These are phyloP conservation scores for Mortierella hygrophila DNA, from an alignment of 192 early-diverging fungal genomes.

Conservation along the genomic window DNA sequence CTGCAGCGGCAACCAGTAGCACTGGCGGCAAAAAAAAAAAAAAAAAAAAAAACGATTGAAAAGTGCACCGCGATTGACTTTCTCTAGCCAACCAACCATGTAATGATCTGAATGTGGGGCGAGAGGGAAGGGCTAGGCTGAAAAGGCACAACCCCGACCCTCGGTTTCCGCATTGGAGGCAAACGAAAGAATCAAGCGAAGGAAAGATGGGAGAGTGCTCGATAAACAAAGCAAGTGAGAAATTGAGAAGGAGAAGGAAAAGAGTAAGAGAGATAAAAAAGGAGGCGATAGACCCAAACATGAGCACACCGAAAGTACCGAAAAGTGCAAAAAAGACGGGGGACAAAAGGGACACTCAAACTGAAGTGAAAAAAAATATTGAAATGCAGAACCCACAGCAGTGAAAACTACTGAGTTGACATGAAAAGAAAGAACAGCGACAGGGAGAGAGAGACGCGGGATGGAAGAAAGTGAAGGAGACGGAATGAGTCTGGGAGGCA, in stretches of 20 bases:
- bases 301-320: not conserved
- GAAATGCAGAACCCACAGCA: not conserved
- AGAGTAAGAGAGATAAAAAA: not conserved
- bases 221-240: no score
- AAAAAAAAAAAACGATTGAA: not conserved
- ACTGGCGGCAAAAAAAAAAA: not conserved
- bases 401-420: not conserved
- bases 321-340: not conserved
- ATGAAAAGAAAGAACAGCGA: not conserved
- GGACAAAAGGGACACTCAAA: not conserved
- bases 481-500: not conserved
- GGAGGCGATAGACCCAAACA: not conserved
- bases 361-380: not conserved
- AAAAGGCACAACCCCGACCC: not conserved
- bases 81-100: not conserved
- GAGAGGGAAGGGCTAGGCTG: not conserved
- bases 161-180: not conserved
- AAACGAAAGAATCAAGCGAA: not conserved
- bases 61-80: not conserved
- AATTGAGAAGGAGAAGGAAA: not conserved
- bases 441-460: not conserved
- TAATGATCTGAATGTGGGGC: not conserved
- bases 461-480: not conserved
- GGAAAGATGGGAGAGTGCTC: not conserved
- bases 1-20: not conserved